A percentile compares a stretch with the other conserved stretches of the same genome.
Evolutionary conservation across 1,284 basidiomycete genomes (phyloP).

Genomic region (Trichosporon inkin): DNA sequence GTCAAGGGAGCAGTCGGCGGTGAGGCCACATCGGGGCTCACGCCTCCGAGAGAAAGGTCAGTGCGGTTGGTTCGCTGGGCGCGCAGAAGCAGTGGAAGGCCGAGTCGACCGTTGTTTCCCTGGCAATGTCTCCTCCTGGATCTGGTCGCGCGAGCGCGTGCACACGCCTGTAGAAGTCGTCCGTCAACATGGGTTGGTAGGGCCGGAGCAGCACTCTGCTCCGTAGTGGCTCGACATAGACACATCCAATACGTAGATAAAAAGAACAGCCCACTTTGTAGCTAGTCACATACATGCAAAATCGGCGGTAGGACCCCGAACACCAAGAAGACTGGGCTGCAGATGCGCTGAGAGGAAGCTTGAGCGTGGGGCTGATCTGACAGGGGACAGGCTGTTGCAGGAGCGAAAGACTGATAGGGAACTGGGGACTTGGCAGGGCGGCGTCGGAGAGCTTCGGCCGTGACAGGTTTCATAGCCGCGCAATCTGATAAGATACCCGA

Average conservation of each 20-base stretch:
- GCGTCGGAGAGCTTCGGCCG: too few relatives aligned
- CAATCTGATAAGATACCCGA: too few relatives aligned
- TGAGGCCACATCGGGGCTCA: not conserved
- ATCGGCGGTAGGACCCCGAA: not conserved
- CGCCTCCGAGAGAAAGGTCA: not conserved
- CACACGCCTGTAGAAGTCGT: not conserved
- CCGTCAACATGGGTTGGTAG: not conserved
- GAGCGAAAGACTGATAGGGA: too few relatives aligned
- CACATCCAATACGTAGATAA: not conserved
- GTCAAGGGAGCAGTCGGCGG: not conserved
- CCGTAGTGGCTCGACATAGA: not conserved
- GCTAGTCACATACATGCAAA: constrained; percentile 7
- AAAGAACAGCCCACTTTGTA: constrained; percentile 5
- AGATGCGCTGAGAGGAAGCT: not conserved
- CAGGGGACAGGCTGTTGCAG: too few relatives aligned
- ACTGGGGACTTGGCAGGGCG: too few relatives aligned
- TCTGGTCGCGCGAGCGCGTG: not conserved
- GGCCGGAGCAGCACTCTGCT: not conserved
- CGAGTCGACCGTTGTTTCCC: not conserved
- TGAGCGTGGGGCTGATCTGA: too few relatives aligned
- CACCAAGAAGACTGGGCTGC: not conserved
- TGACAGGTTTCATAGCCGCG: too few relatives aligned
- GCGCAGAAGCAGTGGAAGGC: not conserved
- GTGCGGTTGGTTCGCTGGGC: not conserved
- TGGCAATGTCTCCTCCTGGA: not conserved